Evolutionary conservation across 306 rosid genomes (phyloP).

Genomic region (Malus sieversii): DNA sequence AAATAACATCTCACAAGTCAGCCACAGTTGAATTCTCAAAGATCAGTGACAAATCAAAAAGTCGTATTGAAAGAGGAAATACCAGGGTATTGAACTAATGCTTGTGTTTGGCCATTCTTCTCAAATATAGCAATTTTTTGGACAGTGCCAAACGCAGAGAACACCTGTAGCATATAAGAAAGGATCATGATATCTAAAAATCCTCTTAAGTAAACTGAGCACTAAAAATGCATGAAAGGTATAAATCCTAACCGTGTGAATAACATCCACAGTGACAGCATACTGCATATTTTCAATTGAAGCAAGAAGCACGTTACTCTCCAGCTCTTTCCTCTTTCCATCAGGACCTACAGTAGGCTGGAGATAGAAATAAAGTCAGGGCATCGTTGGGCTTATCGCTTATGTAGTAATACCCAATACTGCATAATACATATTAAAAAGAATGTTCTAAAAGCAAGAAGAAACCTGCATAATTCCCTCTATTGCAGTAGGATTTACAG

Average conservation of each 20-base stretch:
- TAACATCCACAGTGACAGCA: constrained; percentile 89
- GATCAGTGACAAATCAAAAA: neutral
- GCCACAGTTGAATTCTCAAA: neutral
- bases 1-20: constrained; percentile 4
- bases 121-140: constrained; percentile 85
- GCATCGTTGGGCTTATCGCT: neutral
- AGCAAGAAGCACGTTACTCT: constrained; percentile 89
- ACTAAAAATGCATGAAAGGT: neutral
- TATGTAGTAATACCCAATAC: neutral
- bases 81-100: constrained; percentile 80
- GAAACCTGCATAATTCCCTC: constrained; percentile 73
- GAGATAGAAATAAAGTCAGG: constrained; percentile 26
- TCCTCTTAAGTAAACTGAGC: constrained; percentile 6
- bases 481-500: constrained; percentile 87
- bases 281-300: constrained; percentile 96
- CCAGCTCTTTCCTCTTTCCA: constrained; percentile 77
- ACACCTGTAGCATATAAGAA: constrained; percentile 45
- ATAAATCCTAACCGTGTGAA: constrained; percentile 57
- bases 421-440: neutral
- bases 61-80: constrained; percentile 16
- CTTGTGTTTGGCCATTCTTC: constrained; percentile 85
- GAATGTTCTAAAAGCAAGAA: constrained; percentile 2
- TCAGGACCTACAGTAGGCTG: constrained; percentile 81
- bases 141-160: constrained; percentile 65
- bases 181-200: constrained; percentile 2